A percentile compares a stretch with the other conserved stretches of the same genome.
phyloP scores from a whole-genome alignment of 768 basidiomycete genomes.

The Ramaria sp. region DNA sequence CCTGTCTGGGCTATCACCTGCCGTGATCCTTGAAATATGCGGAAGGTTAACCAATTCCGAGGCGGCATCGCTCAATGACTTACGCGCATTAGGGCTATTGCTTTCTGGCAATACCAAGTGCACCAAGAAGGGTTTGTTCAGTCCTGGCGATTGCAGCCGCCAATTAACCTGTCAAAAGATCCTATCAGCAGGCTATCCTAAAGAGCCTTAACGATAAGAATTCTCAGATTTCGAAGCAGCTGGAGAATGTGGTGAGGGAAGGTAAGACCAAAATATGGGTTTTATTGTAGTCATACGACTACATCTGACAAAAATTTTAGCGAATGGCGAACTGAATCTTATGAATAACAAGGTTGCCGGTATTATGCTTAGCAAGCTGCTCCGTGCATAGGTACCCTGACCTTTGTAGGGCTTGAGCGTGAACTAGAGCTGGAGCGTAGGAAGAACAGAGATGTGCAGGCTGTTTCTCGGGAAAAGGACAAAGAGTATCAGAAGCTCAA shows the following conservation, averaged over 20 bases:
- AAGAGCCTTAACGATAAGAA: conserved; percentile 77
- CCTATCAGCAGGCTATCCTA: conserved; percentile 77
- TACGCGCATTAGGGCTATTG: conserved; percentile 48
- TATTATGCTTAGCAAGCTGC: conserved; percentile 19
- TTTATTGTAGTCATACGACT: background rate
- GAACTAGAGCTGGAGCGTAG: conserved; percentile 74
- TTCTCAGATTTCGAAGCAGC: conserved; percentile 71
- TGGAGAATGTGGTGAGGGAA: conserved; percentile 80
- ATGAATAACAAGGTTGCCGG: conserved; percentile 60
- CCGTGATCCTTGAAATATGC: conserved; percentile 71
- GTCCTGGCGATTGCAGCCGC: background rate
- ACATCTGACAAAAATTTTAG: conserved; percentile 25
- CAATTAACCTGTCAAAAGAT: conserved; percentile 27
- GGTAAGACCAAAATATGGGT: conserved; percentile 32
- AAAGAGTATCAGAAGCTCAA: conserved; percentile 86
- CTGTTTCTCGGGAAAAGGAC: conserved; percentile 63
- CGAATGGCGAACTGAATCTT: conserved; percentile 66
- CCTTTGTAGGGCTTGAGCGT: conserved; percentile 52
- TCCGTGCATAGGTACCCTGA: background rate
- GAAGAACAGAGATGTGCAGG: conserved; percentile 64
- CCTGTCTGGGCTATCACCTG: conserved; percentile 68
- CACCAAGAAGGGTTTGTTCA: conserved; percentile 66
- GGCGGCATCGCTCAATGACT: background rate
- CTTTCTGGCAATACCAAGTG: conserved; percentile 87
- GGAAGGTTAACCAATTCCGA: conserved; percentile 39